Evolutionary conservation across 768 basidiomycete species (phyloP).

Genomic region (Suillus paluster): DNA sequence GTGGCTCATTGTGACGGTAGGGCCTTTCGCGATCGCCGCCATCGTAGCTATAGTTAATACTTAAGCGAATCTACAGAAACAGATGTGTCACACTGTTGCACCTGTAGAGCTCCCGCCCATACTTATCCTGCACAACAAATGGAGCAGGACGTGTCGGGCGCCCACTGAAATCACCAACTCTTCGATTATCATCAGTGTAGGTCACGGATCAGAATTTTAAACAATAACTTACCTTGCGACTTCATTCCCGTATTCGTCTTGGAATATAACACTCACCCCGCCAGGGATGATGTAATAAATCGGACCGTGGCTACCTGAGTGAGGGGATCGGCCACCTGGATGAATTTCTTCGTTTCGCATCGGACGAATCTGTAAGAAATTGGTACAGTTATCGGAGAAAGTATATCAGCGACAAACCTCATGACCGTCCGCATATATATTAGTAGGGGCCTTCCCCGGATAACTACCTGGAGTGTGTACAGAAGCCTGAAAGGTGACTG

Average conservation of each 20-base stretch:
- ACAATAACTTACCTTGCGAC: constrained; percentile 54
- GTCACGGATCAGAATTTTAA: not conserved
- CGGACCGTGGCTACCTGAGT: constrained; percentile 33
- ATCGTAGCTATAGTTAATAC: constrained; percentile 28
- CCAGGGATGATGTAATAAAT: constrained; percentile 67
- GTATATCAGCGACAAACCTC: constrained; percentile 21
- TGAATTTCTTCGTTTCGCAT: constrained; percentile 27
- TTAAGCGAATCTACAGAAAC: not conserved
- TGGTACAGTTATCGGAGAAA: not conserved
- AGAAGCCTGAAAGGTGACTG: constrained; percentile 25
- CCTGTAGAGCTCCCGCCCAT: constrained; percentile 63
- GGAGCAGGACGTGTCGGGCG: constrained; percentile 42
- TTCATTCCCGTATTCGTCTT: constrained; percentile 66
- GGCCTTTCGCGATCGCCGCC: constrained; percentile 24
- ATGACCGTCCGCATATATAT: constrained; percentile 31
- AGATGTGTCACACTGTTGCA: constrained; percentile 24
- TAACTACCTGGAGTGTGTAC: constrained; percentile 13
- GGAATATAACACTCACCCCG: constrained; percentile 68
- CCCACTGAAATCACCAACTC: constrained; percentile 56
- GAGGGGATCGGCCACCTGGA: constrained; percentile 26
- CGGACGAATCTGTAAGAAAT: constrained; percentile 24
- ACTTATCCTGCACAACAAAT: constrained; percentile 61
- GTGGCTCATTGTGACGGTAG: constrained; percentile 30
- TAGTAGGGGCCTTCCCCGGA: constrained; percentile 28
- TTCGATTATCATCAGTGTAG: constrained; percentile 22